These are phyloP conservation scores for Aquilaria sinensis DNA, from an alignment of 345 rosid genomes.

Conservation along the genomic window DNA sequence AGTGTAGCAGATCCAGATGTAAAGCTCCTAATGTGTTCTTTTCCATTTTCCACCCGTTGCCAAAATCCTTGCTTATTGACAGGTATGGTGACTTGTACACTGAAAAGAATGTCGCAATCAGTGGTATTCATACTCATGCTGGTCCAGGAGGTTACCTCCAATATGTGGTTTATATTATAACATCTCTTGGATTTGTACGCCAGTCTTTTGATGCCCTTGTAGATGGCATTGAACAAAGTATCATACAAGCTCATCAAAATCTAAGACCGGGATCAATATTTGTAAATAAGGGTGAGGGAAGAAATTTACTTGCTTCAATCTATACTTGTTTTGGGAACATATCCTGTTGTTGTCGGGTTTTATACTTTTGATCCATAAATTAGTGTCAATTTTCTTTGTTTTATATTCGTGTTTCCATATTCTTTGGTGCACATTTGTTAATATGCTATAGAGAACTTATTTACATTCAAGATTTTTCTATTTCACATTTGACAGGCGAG, in stretches of 20 bases:
- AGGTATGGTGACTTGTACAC: slow-evolving; percentile 89
- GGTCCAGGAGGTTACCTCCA: slow-evolving; percentile 99
- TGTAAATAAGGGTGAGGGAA: slow-evolving; percentile 57
- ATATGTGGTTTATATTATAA: slow-evolving; percentile 75
- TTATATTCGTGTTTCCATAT: too few relatives aligned
- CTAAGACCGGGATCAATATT: slow-evolving; percentile 79
- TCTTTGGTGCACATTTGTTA: neutral
- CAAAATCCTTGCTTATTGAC: slow-evolving; percentile 18
- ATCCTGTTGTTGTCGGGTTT: slow-evolving; percentile 3
- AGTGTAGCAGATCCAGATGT: neutral
- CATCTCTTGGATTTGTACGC: slow-evolving; percentile 92
- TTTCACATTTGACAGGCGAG: slow-evolving; percentile 45
- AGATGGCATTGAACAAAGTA: slow-evolving; percentile 89
- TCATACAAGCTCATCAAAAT: slow-evolving; percentile 86
- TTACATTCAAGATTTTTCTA: slow-evolving; percentile 11
- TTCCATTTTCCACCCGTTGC: neutral
- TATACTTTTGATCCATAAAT: slow-evolving; percentile 1
- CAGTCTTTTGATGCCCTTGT: slow-evolving; percentile 94
- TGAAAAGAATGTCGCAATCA: slow-evolving; percentile 82
- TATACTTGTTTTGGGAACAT: slow-evolving; percentile 1
- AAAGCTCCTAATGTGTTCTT: neutral
- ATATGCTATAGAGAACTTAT: neutral
- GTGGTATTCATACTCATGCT: slow-evolving; percentile 95
- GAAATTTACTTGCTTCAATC: slow-evolving; percentile 8
- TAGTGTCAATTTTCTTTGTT: too few relatives aligned